Percentiles rank a stretch among this genome's conserved stretches.
phyloP scores from a whole-genome alignment of 768 basidiomycete species.

The Collybia sordida region DNA sequence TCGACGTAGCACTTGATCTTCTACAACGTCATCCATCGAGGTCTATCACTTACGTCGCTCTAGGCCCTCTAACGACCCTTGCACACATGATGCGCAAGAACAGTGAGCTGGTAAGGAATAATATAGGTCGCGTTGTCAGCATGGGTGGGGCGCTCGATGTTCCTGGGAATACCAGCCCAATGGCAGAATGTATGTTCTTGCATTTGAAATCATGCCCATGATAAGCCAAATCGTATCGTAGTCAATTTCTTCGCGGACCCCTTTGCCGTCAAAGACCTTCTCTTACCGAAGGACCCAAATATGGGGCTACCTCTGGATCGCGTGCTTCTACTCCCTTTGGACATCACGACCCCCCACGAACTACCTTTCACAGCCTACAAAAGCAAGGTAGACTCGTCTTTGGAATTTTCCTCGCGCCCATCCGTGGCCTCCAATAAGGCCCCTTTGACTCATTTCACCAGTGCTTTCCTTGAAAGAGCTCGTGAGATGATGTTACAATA shows the following conservation, averaged over 20 bases:
- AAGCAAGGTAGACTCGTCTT: slow-evolving; percentile 57
- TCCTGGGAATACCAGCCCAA: slow-evolving; percentile 81
- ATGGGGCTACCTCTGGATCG: slow-evolving; percentile 61
- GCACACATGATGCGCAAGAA: slow-evolving; percentile 62
- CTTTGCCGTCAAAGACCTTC: slow-evolving; percentile 71
- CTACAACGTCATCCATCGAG: slow-evolving; percentile 48
- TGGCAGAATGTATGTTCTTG: slow-evolving; percentile 69
- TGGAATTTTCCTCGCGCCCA: slow-evolving; percentile 47
- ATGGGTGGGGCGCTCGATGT: slow-evolving; percentile 96
- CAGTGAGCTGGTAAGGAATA: slow-evolving; percentile 47
- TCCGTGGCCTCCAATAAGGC: slow-evolving; percentile 49
- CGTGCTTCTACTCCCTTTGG: slow-evolving; percentile 72
- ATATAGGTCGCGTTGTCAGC: slow-evolving; percentile 73
- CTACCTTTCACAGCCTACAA: slow-evolving; percentile 70
- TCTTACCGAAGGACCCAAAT: slow-evolving; percentile 39
- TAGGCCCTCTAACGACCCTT: slow-evolving; percentile 82
- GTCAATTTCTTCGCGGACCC: slow-evolving; percentile 91
- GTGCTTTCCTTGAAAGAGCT: slow-evolving; percentile 73
- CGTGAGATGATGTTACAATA: slow-evolving; percentile 76
- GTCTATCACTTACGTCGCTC: slow-evolving; percentile 67
- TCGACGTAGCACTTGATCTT: slow-evolving; percentile 55
- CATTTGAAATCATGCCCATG: not conserved
- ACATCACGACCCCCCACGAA: slow-evolving; percentile 80
- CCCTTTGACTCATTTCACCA: slow-evolving; percentile 75
- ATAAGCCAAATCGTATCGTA: slow-evolving; percentile 22